Percentiles rank a stretch among this genome's conserved stretches.
phyloP scores from a whole-genome alignment of 495 filamentous ascomycete genomes.

The Pseudomonodictys pantanalensis region DNA sequence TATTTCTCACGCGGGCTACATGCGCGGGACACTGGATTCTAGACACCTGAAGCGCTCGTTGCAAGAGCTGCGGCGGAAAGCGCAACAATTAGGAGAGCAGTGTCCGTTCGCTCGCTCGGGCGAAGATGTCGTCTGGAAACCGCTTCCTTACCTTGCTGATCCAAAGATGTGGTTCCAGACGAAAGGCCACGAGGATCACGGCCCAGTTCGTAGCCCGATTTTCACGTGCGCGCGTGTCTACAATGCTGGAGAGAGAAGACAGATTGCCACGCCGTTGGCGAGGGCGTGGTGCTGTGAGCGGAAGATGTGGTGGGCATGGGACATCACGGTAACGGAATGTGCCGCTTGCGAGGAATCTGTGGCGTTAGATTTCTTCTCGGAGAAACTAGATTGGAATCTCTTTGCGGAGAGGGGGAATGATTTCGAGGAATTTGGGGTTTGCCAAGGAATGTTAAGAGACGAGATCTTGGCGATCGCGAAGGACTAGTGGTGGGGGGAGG shows the following conservation, averaged over 20 bases:
- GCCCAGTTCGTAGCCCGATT: no score
- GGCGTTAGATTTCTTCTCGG: constrained; percentile 16
- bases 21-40: constrained; percentile 23
- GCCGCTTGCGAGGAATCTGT: constrained; percentile 4
- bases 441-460: constrained; percentile 7
- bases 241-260: constrained; percentile 2
- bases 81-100: constrained; percentile 32
- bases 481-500: constrained; percentile 15
- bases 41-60: constrained; percentile 14
- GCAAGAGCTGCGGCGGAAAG: constrained; percentile 22
- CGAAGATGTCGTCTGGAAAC: constrained; percentile 45
- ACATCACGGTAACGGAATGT: constrained; percentile 35
- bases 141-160: constrained; percentile 23
- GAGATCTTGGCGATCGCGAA: constrained; percentile 23
- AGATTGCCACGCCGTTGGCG: constrained; percentile 27
- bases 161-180: constrained; percentile 39
- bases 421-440: constrained; percentile 12
- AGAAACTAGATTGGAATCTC: constrained; percentile 21
- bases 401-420: constrained; percentile 19
- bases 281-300: constrained; percentile 19
- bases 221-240: constrained; percentile 17
- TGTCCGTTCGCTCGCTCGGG: constrained; percentile 42
- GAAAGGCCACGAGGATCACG: no score
- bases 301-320: constrained; percentile 40
- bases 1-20: constrained; percentile 40